Evolutionary conservation across 73 alveolate genomes (phyloP).

Genomic region (Uronychia binucleata): DNA sequence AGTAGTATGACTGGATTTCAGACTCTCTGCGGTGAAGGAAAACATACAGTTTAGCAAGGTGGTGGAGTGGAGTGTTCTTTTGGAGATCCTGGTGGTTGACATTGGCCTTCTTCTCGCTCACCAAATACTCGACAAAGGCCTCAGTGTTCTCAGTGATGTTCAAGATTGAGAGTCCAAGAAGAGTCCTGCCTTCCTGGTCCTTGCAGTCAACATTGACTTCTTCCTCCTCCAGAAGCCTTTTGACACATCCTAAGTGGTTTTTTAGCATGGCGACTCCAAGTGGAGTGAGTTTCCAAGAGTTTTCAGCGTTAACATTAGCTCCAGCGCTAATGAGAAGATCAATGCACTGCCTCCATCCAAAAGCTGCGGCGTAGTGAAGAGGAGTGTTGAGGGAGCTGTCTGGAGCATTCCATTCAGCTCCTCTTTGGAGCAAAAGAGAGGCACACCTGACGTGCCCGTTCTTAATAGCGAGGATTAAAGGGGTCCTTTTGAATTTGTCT

Average conservation of each 20-base stretch:
- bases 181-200: slow-evolving; percentile 93
- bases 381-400: slow-evolving; percentile 94
- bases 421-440: slow-evolving; percentile 77
- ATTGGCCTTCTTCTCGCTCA: slow-evolving; percentile 90
- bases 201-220: slow-evolving; percentile 92
- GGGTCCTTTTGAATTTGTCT: slow-evolving; percentile 78
- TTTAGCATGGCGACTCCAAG: slow-evolving; percentile 91
- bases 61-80: slow-evolving; percentile 89
- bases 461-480: slow-evolving; percentile 81
- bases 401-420: slow-evolving; percentile 88
- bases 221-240: slow-evolving; percentile 81
- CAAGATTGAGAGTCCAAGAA: slow-evolving; percentile 78
- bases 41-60: slow-evolving; percentile 29
- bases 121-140: slow-evolving; percentile 75
- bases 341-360: slow-evolving; percentile 89
- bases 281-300: slow-evolving; percentile 96
- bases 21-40: background rate
- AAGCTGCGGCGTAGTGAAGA: slow-evolving; percentile 97
- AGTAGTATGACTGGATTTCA: background rate
- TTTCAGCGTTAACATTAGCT: slow-evolving; percentile 89
- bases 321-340: slow-evolving; percentile 90
- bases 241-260: slow-evolving; percentile 89
- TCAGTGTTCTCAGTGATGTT: slow-evolving; percentile 72
- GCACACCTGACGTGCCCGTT: slow-evolving; percentile 90
- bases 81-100: slow-evolving; percentile 86